These are phyloP conservation scores for Trichophyton simii DNA, from an alignment of 2,329 filamentous ascomycete species.

Conservation along the genomic window DNA sequence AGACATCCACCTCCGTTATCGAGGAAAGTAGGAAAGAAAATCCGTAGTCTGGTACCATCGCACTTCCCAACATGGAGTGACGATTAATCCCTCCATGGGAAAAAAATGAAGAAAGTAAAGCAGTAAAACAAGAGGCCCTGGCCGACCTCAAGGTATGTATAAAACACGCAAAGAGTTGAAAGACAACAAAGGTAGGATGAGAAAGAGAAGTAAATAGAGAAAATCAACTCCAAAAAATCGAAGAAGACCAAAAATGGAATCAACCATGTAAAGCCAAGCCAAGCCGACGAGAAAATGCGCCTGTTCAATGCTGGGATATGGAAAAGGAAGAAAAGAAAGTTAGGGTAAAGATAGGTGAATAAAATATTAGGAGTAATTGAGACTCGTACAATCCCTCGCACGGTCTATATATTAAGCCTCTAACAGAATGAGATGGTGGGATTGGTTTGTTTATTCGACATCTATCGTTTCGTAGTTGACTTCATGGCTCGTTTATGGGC, in stretches of 20 bases:
- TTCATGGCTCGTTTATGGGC: background rate
- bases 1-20: too few species aligned
- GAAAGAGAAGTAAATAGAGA: background rate
- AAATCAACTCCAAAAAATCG: background rate
- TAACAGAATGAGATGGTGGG: background rate
- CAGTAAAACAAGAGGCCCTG: too few species aligned
- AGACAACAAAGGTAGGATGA: background rate
- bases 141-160: background rate
- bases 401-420: background rate
- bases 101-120: too few species aligned
- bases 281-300: background rate
- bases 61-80: too few species aligned
- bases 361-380: background rate
- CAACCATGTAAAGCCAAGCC: background rate
- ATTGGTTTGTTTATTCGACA: background rate
- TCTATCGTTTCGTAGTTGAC: background rate
- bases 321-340: background rate
- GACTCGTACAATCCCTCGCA: background rate
- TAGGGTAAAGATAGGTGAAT: background rate
- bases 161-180: background rate
- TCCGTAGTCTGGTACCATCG: too few species aligned
- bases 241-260: background rate
- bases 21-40: too few species aligned
- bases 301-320: background rate
- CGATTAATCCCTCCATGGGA: too few species aligned